phyloP scores from a whole-genome alignment of 2,329 filamentous ascomycete genomes.

The Ophiosphaerella korrae region DNA sequence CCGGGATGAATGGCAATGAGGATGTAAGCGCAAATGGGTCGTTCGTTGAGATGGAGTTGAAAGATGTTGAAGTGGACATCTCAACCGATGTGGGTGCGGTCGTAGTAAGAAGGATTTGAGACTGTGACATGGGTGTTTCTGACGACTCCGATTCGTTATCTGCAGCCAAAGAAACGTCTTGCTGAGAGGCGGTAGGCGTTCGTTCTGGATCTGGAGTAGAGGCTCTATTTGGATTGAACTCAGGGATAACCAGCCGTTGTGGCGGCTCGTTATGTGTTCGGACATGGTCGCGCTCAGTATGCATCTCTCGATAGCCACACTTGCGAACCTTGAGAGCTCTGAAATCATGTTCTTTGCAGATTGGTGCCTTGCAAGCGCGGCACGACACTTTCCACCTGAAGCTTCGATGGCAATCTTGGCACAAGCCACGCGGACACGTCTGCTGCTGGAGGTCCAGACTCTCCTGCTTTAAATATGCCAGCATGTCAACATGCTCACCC shows the following conservation, averaged over 20 bases:
- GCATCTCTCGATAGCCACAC: conserved; percentile 62
- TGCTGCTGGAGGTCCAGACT: conserved; percentile 50
- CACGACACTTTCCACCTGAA: conserved; percentile 65
- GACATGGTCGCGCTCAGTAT: conserved; percentile 53
- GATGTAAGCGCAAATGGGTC: conserved; percentile 31
- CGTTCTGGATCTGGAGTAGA: conserved; percentile 29
- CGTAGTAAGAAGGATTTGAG: conserved; percentile 39
- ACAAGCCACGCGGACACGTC: conserved; percentile 61
- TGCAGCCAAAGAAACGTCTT: conserved; percentile 26
- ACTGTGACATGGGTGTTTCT: conserved; percentile 42
- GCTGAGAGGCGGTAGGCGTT: conserved; percentile 30
- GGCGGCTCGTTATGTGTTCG: conserved; percentile 41
- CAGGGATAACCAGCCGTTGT: conserved; percentile 42
- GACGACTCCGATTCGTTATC: conserved; percentile 34
- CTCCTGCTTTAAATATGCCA: conserved; percentile 48
- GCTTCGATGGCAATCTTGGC: conserved; percentile 63
- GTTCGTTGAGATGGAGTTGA: conserved; percentile 26
- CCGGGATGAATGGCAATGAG: conserved; percentile 37
- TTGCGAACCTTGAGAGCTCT: conserved; percentile 61
- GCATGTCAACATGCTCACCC: conserved; percentile 48
- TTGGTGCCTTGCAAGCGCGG: conserved; percentile 60
- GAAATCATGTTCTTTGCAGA: conserved; percentile 66
- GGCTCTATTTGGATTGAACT: conserved; percentile 41
- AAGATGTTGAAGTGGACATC: conserved; percentile 36
- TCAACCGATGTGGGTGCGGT: conserved; percentile 28